phyloP scores from a whole-genome alignment of 1,284 basidiomycete species.

The Testicularia cyperi region DNA sequence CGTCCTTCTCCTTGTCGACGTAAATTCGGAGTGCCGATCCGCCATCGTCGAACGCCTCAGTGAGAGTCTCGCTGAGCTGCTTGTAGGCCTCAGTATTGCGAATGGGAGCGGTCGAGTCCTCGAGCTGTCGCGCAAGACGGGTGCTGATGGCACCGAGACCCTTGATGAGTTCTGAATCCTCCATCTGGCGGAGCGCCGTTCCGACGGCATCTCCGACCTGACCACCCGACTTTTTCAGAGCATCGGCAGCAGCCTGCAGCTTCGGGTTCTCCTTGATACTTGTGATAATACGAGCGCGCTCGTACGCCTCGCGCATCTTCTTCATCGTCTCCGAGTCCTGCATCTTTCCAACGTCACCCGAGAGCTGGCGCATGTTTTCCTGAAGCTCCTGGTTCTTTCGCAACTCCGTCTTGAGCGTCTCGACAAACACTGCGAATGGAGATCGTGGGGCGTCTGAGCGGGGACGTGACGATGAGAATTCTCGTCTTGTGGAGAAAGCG shows the following conservation, averaged over 20 bases:
- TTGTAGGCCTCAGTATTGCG: conserved; percentile 95
- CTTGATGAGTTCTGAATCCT: conserved; percentile 88
- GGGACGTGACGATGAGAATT: conserved; percentile 5
- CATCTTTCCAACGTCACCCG: conserved; percentile 94
- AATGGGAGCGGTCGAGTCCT: conserved; percentile 64
- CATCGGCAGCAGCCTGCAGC: conserved; percentile 84
- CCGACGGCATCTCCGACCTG: conserved; percentile 90
- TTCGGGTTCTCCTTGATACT: conserved; percentile 96
- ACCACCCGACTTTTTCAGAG: conserved; percentile 82
- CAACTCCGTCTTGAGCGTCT: conserved; percentile 87
- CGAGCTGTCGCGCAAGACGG: conserved; percentile 46
- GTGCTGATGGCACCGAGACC: conserved; percentile 61
- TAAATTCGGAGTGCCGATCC: conserved; percentile 68
- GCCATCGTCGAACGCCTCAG: conserved; percentile 91
- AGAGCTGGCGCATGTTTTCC: conserved; percentile 93
- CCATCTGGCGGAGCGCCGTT: conserved; percentile 85
- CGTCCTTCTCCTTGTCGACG: conserved; percentile 68
- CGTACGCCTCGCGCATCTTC: conserved; percentile 83
- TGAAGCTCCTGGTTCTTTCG: conserved; percentile 91
- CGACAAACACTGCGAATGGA: conserved; percentile 93
- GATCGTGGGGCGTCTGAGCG: conserved; percentile 62
- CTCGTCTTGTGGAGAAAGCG: not conserved
- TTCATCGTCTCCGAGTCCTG: conserved; percentile 98
- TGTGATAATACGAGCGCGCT: conserved; percentile 85
- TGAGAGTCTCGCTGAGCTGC: conserved; percentile 79